These are phyloP conservation scores for Kodamaea ohmeri DNA, from an alignment of 1,139 yeast species.

Conservation along the genomic window DNA sequence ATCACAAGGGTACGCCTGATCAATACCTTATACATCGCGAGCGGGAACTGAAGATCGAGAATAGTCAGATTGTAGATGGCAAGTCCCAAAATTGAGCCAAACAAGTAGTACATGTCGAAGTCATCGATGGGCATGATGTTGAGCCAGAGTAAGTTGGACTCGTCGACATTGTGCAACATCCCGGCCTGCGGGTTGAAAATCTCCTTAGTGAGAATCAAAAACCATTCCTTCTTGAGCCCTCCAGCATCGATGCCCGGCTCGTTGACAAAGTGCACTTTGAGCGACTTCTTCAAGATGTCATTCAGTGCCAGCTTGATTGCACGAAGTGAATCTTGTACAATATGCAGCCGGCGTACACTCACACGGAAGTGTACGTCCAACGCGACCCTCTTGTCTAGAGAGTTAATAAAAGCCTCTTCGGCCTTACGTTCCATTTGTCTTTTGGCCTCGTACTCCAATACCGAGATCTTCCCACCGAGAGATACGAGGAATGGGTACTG, in stretches of 20 bases:
- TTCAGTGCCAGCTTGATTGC: constrained; percentile 53
- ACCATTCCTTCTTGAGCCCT: constrained; percentile 93
- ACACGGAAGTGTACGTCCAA: constrained; percentile 69
- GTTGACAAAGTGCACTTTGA: constrained; percentile 73
- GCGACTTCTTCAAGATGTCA: constrained; percentile 66
- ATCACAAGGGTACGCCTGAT: constrained; percentile 54
- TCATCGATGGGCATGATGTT: constrained; percentile 27
- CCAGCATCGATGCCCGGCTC: constrained; percentile 97
- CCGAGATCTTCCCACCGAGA: constrained; percentile 75
- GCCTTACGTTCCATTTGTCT: constrained; percentile 84
- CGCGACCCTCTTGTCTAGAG: constrained; percentile 60
- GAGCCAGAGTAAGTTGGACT: constrained; percentile 78
- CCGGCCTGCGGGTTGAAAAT: constrained; percentile 68
- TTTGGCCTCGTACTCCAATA: constrained; percentile 79
- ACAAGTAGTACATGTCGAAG: constrained; percentile 39
- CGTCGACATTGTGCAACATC: constrained; percentile 60
- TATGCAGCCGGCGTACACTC: constrained; percentile 60
- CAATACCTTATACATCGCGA: constrained; percentile 71
- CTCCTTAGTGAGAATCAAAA: constrained; percentile 64
- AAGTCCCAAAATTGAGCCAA: constrained; percentile 83
- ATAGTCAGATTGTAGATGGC: constrained; percentile 91
- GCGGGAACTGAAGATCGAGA: constrained; percentile 74
- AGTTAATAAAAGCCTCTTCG: constrained; percentile 80
- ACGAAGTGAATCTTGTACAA: constrained; percentile 75
- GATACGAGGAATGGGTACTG: constrained; percentile 82